These are phyloP conservation scores for Picea abies DNA, from an alignment of 83 land plant genomes.

Conservation along the genomic window DNA sequence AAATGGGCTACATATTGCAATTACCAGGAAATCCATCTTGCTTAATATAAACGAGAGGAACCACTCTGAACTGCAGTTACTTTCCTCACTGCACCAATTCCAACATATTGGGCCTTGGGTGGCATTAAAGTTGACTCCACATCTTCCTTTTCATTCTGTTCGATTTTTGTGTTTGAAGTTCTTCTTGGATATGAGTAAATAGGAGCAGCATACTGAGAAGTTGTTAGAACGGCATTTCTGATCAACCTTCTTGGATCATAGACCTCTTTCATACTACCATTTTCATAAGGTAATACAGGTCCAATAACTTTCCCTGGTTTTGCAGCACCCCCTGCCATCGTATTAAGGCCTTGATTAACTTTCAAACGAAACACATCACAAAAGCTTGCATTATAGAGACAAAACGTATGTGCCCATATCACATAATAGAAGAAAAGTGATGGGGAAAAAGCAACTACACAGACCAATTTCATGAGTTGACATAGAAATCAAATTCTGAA, in stretches of 20 bases:
- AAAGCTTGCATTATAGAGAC: neutral
- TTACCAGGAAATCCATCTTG: neutral
- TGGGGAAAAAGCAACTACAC: neutral
- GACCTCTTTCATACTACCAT: slow-evolving; percentile 36
- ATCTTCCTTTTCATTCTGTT: slow-evolving; percentile 22
- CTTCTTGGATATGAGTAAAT: slow-evolving; percentile 34
- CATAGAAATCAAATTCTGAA: slow-evolving; percentile 7
- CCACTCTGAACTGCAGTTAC: slow-evolving; percentile 32
- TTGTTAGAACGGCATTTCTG: slow-evolving; percentile 28
- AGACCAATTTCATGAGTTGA: neutral
- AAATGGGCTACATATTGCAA: slow-evolving; percentile 10
- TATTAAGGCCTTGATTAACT: slow-evolving; percentile 1
- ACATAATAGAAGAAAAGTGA: neutral
- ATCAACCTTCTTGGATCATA: slow-evolving; percentile 49
- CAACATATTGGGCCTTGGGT: slow-evolving; percentile 37
- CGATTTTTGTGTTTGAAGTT: slow-evolving; percentile 18
- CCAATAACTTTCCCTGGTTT: slow-evolving; percentile 35
- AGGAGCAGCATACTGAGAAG: slow-evolving; percentile 11
- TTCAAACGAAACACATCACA: slow-evolving; percentile 13
- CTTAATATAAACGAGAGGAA: slow-evolving; percentile 36
- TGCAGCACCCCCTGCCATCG: slow-evolving; percentile 19
- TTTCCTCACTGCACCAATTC: slow-evolving; percentile 28
- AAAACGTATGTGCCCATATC: neutral
- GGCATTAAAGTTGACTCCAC: slow-evolving; percentile 31
- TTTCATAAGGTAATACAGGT: slow-evolving; percentile 44